Evolutionary conservation across 192 early-diverging fungal genomes (phyloP), one percentile per base, ranked within the genome.

Genomic region (Dissophora ornata): DNA sequence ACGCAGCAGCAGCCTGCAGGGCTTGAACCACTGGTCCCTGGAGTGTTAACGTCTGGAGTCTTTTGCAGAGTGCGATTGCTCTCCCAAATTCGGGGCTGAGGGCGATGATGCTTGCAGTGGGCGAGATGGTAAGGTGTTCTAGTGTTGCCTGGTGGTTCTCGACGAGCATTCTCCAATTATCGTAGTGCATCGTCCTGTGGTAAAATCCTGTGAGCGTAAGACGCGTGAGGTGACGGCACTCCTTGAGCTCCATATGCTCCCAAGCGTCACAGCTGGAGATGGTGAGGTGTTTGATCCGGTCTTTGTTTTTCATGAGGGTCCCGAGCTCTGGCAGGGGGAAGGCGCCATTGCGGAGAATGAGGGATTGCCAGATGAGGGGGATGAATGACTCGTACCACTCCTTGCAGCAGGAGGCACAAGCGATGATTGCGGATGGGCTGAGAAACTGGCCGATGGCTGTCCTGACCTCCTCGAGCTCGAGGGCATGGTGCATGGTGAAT

Each of bases 361-460:
- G 15, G 46, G 34, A 33, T 3, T 51, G 58, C 60, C 60, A 62
- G 34, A 62, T 2, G n/a, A 51, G 24, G 13, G 26, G 60, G 29
- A 40, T 51, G 36, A 62, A 62, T 3, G 60, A 50, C 4, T 19
- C 36, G 32, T 51, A 9, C 48, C 47, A 62, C 22, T 50, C 47
- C 11, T 22, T 41, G 45, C 49, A 41, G 22, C 46, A 49, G 13
- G 13, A n/a, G 8, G 60, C 49, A 41, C 48, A 62, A 1, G 32
- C 16, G 24, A 62, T 38, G 36, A 62, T 2, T 1, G 46, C 25
- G 22, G 30, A 6, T 10, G 38, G 21, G 34, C 13, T 3, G 12
- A 62, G 36, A 24, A 51, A 51, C 22, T 25, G 3, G 4, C 34
- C 60, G 10, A 62, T 62, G n/a, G 21, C 1, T n/a, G 22, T 51